Evolutionary conservation across 2,329 filamentous ascomycete species (phyloP), one percentile per base, ranked within the genome.

Genomic region (Fusarium hainanense): DNA sequence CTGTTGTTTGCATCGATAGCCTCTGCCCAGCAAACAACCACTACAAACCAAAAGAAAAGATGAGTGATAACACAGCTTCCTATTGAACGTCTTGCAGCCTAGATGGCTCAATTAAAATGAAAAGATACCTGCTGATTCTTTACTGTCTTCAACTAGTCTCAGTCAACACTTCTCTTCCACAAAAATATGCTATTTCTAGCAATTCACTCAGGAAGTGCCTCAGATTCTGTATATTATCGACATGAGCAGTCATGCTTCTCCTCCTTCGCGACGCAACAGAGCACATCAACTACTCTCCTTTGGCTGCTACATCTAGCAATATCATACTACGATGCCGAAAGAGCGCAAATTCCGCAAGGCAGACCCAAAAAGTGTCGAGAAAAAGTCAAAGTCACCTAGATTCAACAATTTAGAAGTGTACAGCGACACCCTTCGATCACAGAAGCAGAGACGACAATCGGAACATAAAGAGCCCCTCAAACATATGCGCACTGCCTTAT

Each of bases 31-130:
- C 44, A 47, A 47, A 47, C 25, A 4, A n/a, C 6, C 7, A 20
- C 27, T 14, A 7, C 16, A 6, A 10, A 47, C 18, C 18, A 47
- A 13, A 14, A 11, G 18, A 4, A 16, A 25, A 18, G 18, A 11
- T 25, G 42, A 27, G 18, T 16, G 14, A 47, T 28, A 6, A 7
- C 18, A 3, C 12, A 14, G 10, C 7, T 27, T 47, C 8, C 20
- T 20, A 0, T 46, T 28, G 11, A 7, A 28, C 11, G 7, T 0
- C 6, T n/a, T 28, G 3, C 4, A 7, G 12, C 13, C 1, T 20
- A 25, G 5, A 37, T 37, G 8, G 7, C 21, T 21, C 21, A 21
- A 21, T 21, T 21, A 21, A 21, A 21, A 21, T 21, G 21, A 21
- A 21, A 21, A 21, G 21, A 21, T 21, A 21, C 21, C 21, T 21